These are phyloP conservation scores for Ogataea glucozyma DNA, from an alignment of 805 yeast genomes.

Conservation along the genomic window DNA sequence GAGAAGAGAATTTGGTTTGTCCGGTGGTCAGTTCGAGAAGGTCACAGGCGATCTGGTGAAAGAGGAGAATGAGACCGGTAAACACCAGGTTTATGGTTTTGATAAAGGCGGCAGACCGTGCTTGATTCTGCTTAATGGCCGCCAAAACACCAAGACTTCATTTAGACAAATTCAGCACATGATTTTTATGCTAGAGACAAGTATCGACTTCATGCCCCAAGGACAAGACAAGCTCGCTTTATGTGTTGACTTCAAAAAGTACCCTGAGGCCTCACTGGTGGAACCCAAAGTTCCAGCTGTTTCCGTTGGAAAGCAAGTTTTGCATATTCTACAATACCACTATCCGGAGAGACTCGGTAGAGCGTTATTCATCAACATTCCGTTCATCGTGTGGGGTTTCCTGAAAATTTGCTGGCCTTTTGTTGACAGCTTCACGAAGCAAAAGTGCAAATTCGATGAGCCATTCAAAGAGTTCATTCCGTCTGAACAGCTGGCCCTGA, in stretches of 20 bases:
- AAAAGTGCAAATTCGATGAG: constrained; percentile 87
- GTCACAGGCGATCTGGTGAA: constrained; percentile 54
- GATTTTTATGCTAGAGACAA: constrained; percentile 89
- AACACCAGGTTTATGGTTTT: constrained; percentile 84
- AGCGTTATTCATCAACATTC: constrained; percentile 88
- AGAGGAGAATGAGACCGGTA: constrained; percentile 86
- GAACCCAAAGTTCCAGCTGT: constrained; percentile 68
- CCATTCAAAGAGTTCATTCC: constrained; percentile 87
- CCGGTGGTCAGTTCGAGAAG: constrained; percentile 47
- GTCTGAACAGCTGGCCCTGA: constrained; percentile 70
- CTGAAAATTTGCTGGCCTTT: constrained; percentile 92
- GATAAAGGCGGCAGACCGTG: constrained; percentile 93
- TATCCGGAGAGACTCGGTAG: constrained; percentile 95
- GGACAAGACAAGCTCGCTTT: constrained; percentile 94
- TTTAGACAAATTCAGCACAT: constrained; percentile 90
- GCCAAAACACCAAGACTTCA: constrained; percentile 93
- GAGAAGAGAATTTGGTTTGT: constrained; percentile 90
- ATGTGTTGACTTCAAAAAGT: constrained; percentile 87
- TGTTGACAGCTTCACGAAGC: constrained; percentile 93
- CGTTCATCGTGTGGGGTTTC: constrained; percentile 93
- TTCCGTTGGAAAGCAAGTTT: constrained; percentile 83
- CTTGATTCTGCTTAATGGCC: constrained; percentile 85
- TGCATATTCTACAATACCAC: constrained; percentile 90
- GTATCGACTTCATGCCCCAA: constrained; percentile 90
- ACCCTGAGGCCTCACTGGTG: constrained; percentile 47